Evolutionary conservation across 1,284 basidiomycete genomes (phyloP), one percentile per base, ranked within the genome.

Genomic region (Rhodotorula sp.): DNA sequence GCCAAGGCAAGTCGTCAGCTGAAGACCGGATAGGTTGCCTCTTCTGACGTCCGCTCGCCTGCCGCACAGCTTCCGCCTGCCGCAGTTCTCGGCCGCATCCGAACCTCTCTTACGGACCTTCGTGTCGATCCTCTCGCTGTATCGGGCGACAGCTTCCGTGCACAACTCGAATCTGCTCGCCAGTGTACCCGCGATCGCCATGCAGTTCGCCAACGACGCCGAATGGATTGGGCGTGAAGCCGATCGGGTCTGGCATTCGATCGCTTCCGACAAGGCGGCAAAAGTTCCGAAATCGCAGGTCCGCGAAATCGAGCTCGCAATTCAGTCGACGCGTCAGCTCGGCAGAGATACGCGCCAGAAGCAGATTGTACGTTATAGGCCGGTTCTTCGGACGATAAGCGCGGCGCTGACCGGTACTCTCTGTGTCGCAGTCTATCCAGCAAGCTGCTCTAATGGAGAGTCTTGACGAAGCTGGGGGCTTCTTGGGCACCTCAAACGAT

Each of bases 151-250:
- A 47, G 89, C 91, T 80, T 92, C 91, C n/a, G 85, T 90, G 12
- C 84, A 85, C 56, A 89, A 89, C 74, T 82, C 84, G 1, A 78
- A 83, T 31, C 83, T 85, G 38, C 81, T 92, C 52, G 78, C 81
- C 21, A 81, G 85, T 49, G 85, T 86, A 0, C 84, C 89, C 7
- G 86, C 87, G 21, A 82, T 85, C 43, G 84, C 86, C 1, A 89
- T 97, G 85, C 87, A 89, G 64, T 91, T 92, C 79, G 88, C 90
- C 34, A 98, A 98, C 80, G 92, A 97, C 75, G 93, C 89, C 76
- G 79, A 85, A 38, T 93, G 90, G 80, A 83, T 97, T 19, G 81
- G 84, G 0, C 73, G 78, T 8, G 77, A 80, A 56, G 76, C 83
- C 7, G 76, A 64, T 43, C 69, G 83, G 81, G 58, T 83, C 86